phyloP scores from a whole-genome alignment of 805 yeast genomes.

The Candida manassasensis region DNA sequence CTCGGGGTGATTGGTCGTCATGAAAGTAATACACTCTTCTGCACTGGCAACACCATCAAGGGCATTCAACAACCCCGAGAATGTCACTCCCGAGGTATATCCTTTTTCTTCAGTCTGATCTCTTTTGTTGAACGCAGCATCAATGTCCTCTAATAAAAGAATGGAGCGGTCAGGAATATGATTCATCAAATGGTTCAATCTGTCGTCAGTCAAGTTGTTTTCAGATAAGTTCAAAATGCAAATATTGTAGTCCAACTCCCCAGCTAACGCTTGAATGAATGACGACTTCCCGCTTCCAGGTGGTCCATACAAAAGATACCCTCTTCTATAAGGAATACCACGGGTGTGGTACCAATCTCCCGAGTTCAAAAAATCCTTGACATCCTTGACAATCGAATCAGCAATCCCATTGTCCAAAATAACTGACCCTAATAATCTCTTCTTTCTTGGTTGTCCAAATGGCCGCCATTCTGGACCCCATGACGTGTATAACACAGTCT shows the following conservation, averaged over 20 bases:
- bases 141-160: slow-evolving; percentile 84
- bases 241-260: slow-evolving; percentile 91
- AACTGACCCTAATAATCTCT: slow-evolving; percentile 80
- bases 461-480: slow-evolving; percentile 99
- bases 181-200: slow-evolving; percentile 92
- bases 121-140: slow-evolving; percentile 89
- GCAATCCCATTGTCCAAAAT: slow-evolving; percentile 74
- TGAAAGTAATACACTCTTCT: slow-evolving; percentile 91
- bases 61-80: slow-evolving; percentile 89
- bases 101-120: slow-evolving; percentile 74
- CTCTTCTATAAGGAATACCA: slow-evolving; percentile 97
- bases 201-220: slow-evolving; percentile 86
- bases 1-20: slow-evolving; percentile 98
- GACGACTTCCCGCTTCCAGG: slow-evolving; percentile 98
- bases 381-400: slow-evolving; percentile 63
- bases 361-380: slow-evolving; percentile 69
- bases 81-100: slow-evolving; percentile 83
- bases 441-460: slow-evolving; percentile 91
- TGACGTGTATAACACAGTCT: slow-evolving; percentile 87
- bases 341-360: slow-evolving; percentile 92
- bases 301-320: slow-evolving; percentile 91
- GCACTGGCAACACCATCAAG: slow-evolving; percentile 97
- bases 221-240: slow-evolving; percentile 90
- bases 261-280: slow-evolving; percentile 94
- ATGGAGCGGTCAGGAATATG: slow-evolving; percentile 90